Conservation (phyloP, 2,329 filamentous ascomycete genomes). For the Penicillium concentricum region DNA sequence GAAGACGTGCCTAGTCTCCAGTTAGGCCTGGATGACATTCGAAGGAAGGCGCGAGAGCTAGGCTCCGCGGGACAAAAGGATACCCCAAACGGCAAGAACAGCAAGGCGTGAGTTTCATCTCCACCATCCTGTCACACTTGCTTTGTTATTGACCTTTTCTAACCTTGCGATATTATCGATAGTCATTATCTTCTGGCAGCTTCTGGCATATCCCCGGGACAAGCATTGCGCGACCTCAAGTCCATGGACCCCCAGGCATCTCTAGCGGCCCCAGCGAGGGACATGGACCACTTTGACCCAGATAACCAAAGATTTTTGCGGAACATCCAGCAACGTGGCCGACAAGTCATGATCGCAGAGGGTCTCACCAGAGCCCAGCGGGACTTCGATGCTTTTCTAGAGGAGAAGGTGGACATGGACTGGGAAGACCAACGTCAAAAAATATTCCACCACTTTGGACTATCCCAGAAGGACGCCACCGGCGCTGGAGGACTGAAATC, state of each 20-base stretch:
- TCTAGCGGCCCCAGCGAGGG: conserved; percentile 35
- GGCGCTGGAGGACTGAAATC: conserved; percentile 43
- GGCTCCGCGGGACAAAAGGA: conserved; percentile 62
- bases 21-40: conserved; percentile 85
- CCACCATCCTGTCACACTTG: not conserved
- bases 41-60: conserved; percentile 71
- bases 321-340: conserved; percentile 85
- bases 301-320: conserved; percentile 72
- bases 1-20: conserved; percentile 86
- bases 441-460: conserved; percentile 95
- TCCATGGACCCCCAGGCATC: conserved; percentile 70
- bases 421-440: conserved; percentile 91
- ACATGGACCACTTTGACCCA: conserved; percentile 49
- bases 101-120: conserved; percentile 52
- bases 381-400: conserved; percentile 90
- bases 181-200: conserved; percentile 91
- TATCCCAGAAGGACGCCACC: conserved; percentile 55
- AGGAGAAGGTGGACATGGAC: conserved; percentile 91
- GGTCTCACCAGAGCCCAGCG: conserved; percentile 83
- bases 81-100: conserved; percentile 42
- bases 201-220: conserved; percentile 85
- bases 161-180: conserved; percentile 13
- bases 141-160: not conserved
- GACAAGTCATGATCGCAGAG: conserved; percentile 85
- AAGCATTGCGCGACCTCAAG: conserved; percentile 82